Base-by-base conservation (phyloP, 192 early-diverging fungal genomes). In the Mortierella antarctica region DNA sequence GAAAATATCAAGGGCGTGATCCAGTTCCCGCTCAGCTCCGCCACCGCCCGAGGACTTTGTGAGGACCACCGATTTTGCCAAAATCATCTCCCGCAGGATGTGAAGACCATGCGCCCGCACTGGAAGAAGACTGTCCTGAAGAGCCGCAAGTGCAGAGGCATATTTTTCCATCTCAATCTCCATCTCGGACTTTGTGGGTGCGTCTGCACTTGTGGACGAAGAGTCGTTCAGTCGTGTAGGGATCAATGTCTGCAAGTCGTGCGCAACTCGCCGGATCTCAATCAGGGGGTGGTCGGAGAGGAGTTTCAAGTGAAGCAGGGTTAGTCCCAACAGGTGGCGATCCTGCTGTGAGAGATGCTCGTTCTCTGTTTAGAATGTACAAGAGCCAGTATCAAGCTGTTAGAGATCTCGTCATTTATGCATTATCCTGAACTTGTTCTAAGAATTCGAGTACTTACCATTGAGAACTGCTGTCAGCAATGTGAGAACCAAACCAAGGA, bases 41-140 rank as follows among this genome's bases (percentile, higher is more conserved):
- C 81, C 76, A 2, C 79, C 81, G 2, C 88, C 87, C 17, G 88
- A 67, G 10, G 68, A 60, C 13, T 58, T 47, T 5, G 69, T 79
- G 20, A 93, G 79, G 1, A 86, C 76, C 2, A 89, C 86, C 77
- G 94, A 91, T 51, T 86, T 89, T 6, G 84, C 70, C 8, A 96
- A 84, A 5, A 97, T 87, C 92, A 99, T 86, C 70, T 93, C 89
- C 47, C 92, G 90, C 53, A 99, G 80, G 71, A 93, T 88, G 9
- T 88, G 88, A 62, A 97, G 90, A 7, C 97, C 97, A 47, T 96
- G 93, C 5, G 96, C 97, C 40, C 92, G 87, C 6, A 99, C 90
- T 0, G 97, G 97, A 39, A 97, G 81, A 21, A 97, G 77, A 11
- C 91, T 89, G 72, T 94, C 92, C 44, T 86, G 84, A 0, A 96